Evolutionary conservation across 495 filamentous ascomycete species (phyloP), one percentile per base, ranked within the genome.

Genomic region (Aspergillus leporis): DNA sequence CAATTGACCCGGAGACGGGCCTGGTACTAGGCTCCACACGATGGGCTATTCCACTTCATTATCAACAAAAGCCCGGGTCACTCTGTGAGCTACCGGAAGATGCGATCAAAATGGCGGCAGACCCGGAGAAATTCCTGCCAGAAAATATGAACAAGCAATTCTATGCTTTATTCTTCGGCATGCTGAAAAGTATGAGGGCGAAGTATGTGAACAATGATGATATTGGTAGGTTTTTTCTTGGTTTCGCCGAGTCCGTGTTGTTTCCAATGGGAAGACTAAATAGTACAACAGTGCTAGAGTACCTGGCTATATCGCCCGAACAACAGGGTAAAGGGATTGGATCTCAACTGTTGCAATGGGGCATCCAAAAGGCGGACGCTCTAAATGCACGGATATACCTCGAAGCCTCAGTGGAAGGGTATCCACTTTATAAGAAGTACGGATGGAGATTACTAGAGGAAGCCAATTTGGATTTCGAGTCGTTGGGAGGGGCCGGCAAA

Each of bases 301-400:
- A 82, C 0, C 56, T 86, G 0, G 79, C 74, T 13, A 80, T 80
- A 16, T 57, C 70, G 19, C 75, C 73, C 2, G 66, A 71, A 40
- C 71, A 73, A 51, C 81, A 84, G 61, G 74, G 83, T 2, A 72
- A 68, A 54, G 85, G 85, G 0, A 72, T 81, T 0, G 82, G 78
- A 7, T 71, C 67, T 16, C 66, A 70, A 59, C 55, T 87, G 14
- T 51, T 87, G 40, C 60, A 69, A 34, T 83, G 78, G 75, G 83
- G 83, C 0, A 56, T 78, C 7, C 61, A 70, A 25, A 72, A 71
- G 62, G 83, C 81, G 7, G 84, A 87, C 67, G 65, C 70, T 19
- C 72, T 67, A 16, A 73, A 74, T 0, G 60, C 70, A 23, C 72
- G 76, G 48, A 65, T 79, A 5, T 87, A 81, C 68, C 62, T 87